Base-by-base conservation (phyloP, 23 red algal genomes). In the Gracilaria domingensis region DNA sequence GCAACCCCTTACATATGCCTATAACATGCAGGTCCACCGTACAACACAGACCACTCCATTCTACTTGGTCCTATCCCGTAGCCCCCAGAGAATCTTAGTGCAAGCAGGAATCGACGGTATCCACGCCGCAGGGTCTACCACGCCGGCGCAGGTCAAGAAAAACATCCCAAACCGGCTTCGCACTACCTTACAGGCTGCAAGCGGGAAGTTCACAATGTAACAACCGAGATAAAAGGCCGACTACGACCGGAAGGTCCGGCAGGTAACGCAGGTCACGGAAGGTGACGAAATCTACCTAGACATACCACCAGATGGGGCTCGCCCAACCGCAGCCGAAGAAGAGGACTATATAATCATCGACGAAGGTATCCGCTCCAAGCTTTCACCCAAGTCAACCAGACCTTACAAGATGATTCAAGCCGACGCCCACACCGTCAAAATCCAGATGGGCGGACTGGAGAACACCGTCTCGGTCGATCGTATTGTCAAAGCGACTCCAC, bases 11-110 rank as follows among this genome's bases (percentile, higher is more conserved):
- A 76, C 67, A 18, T 76, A 77, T 16, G 71, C 65, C 9, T 90
- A 77, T 45, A 90, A 90, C 69, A 26, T 70, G 0, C 71, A 90
- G 67, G 86, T 90, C 0, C 69, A 90, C 72, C 32, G 66, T 0
- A 39, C 37, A 2, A 65, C 50, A 8, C 40, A 36, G 60, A 59
- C 65, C 5, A 72, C 83, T 38, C 29, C 79, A 9, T 82, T 82
- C 24, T 12, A 59, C 17, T 45, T 82, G 4, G 53, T 82, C 4
- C 54, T 82, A 36, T 62, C 79, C 1, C 53, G 37, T 9, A 40
- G 23, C 2, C 79, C 79, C 0, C 72, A 26, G 1, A n/a, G 40
- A 33, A 77, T 77, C 50, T 4, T 51, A 4, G 0, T 30, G 1
- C 2, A 51, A 26, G 30, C 72, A 0, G 26, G 26, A 30, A 5